These are phyloP conservation scores for Chimonanthus praecox DNA, from an alignment of 164 flowering plant species.

Conservation along the genomic window DNA sequence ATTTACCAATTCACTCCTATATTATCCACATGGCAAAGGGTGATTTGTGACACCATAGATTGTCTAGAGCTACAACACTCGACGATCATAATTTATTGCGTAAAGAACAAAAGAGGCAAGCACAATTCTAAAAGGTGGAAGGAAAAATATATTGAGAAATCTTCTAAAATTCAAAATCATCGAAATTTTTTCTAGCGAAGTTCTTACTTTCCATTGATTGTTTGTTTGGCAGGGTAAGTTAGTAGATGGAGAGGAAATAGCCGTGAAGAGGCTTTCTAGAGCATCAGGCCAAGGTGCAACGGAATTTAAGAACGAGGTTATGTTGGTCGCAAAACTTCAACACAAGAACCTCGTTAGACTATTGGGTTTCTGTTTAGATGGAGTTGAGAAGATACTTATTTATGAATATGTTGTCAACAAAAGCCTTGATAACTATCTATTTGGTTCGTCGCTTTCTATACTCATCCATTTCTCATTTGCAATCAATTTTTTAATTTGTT, in stretches of 20 bases:
- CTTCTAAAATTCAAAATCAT: neutral
- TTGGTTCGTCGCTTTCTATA: neutral
- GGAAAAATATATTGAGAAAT: neutral
- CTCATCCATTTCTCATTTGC: neutral
- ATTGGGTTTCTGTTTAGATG: constrained; percentile 6
- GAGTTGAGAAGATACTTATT: constrained; percentile 7
- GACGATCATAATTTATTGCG: too few species aligned
- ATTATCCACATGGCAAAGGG: too few species aligned
- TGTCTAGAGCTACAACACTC: too few species aligned
- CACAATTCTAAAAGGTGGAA: neutral
- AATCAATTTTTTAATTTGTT: neutral
- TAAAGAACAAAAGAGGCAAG: too few species aligned
- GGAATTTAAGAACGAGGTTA: constrained; percentile 12
- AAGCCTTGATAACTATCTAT: constrained; percentile 6
- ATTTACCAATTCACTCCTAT: too few species aligned
- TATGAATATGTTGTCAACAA: constrained; percentile 11
- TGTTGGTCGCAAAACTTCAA: constrained; percentile 7
- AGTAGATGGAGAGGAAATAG: constrained; percentile 5
- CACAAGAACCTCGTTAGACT: constrained; percentile 10
- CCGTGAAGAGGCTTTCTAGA: constrained; percentile 10
- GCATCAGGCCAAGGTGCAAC: constrained; percentile 7
- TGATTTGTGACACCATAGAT: too few species aligned
- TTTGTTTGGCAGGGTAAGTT: constrained; percentile 2
- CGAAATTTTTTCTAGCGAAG: neutral
- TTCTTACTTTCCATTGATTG: neutral